These are phyloP conservation scores for Nevesoporus exiguus DNA, from an alignment of 768 basidiomycete species.

Conservation along the genomic window DNA sequence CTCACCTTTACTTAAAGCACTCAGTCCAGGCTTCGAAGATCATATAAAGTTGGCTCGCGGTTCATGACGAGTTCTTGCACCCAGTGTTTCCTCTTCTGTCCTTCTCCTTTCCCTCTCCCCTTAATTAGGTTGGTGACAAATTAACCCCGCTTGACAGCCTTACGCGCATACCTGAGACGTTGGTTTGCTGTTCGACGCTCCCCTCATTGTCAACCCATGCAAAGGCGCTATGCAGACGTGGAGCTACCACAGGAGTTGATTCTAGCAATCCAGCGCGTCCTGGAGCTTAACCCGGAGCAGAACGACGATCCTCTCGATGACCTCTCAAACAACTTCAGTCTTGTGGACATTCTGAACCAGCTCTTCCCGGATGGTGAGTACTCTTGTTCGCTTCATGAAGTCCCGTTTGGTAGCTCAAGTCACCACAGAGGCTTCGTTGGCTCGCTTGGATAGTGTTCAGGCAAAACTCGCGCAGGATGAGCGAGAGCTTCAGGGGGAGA, in stretches of 20 bases:
- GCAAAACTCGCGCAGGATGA: slow-evolving; percentile 67
- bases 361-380: slow-evolving; percentile 77
- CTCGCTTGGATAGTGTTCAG: slow-evolving; percentile 68
- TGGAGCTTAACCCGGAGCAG: slow-evolving; percentile 48
- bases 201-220: slow-evolving; percentile 14
- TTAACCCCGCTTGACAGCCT: neutral
- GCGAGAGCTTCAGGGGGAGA: slow-evolving; percentile 65
- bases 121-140: slow-evolving; percentile 3
- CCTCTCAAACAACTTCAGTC: slow-evolving; percentile 54
- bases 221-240: slow-evolving; percentile 29
- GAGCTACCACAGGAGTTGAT: slow-evolving; percentile 66
- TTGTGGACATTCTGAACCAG: slow-evolving; percentile 50
- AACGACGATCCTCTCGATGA: slow-evolving; percentile 55
- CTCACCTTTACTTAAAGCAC: slow-evolving; percentile 8
- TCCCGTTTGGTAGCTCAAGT: neutral
- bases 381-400: neutral
- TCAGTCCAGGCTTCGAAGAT: neutral
- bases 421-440: slow-evolving; percentile 67
- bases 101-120: no score
- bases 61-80: neutral
- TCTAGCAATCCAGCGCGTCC: slow-evolving; percentile 65
- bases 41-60: neutral
- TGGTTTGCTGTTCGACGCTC: neutral
- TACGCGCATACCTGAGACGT: neutral
- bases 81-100: no score